Base-by-base conservation (phyloP, 1,139 yeast genomes). In the Taphrina communis region DNA sequence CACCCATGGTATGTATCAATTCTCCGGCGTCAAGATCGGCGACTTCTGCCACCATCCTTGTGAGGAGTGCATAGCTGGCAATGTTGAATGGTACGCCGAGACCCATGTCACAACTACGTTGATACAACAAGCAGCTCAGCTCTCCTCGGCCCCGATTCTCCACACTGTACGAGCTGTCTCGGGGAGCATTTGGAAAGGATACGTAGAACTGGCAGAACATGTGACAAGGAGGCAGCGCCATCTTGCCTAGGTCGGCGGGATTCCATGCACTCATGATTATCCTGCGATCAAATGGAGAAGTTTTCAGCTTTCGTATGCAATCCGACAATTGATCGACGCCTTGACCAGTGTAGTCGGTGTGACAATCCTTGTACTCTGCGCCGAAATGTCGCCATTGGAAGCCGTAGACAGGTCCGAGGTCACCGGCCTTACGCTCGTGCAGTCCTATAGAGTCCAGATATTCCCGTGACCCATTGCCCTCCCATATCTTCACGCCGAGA, bases 341-440 rank as follows among this genome's bases (percentile, higher is more conserved):
- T 76, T 90, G 83, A 5, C 93, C 94, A 0, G 88, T 77, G 75
- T 94, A 94, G 77, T 94, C 96, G 6, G 93, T 83, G 72, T 93
- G 93, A 76, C 97, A 91, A 70, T 90, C 92, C 53, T 76, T 82
- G 77, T 94, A 94, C 73, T 88, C 86, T 3, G 99, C 99, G 41
- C 99, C 99, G 77, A 95, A 94, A 78, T 95, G 99, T 75, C 99
- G 86, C 99, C 99, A 94, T 79, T 94, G 99, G 80, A 95, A 94
- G 0, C 99, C 99, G 77, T 94, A 94, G 2, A 94, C 97, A 0
- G 99, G 99, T 0, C 99, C 99, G 74, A 94, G 80, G 79, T 94
- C 99, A 69, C 98, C 98, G 75, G 87, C 97, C 72, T 94, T 83
- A 75, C 97, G 86, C 70, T 90, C 83, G 0, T 83, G 82, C 62